Percentiles rank a stretch among this genome's conserved stretches.
Conservation (phyloP, 495 filamentous ascomycete genomes). For the Tuber aestivum region DNA sequence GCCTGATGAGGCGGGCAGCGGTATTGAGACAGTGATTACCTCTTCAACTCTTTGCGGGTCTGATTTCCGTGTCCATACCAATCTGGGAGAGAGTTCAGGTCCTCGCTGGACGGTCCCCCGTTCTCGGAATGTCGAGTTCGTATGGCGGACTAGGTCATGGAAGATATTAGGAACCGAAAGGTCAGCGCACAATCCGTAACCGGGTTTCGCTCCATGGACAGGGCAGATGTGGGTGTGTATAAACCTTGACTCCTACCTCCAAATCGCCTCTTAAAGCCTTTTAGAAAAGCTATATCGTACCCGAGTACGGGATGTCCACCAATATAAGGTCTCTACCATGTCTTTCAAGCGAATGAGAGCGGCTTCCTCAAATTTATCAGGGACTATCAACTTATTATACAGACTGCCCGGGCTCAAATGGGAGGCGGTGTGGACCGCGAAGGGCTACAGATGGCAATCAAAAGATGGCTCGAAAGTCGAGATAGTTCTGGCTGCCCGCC, state of each 20-base stretch:
- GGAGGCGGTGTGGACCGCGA: constrained; percentile 11
- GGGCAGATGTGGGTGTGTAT: constrained; percentile 49
- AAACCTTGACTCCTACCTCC: not conserved
- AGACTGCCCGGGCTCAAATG: constrained; percentile 34
- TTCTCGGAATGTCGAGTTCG: constrained; percentile 32
- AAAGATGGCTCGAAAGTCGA: constrained; percentile 18
- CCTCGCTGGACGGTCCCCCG: too few species aligned
- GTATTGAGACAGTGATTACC: too few species aligned
- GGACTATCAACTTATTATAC: constrained; percentile 44
- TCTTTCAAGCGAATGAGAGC: constrained; percentile 47
- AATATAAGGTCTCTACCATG: constrained; percentile 11
- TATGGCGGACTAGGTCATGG: constrained; percentile 44
- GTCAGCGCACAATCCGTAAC: constrained; percentile 16
- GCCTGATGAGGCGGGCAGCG: too few species aligned
- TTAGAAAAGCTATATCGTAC: constrained; percentile 50
- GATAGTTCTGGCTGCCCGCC: constrained; percentile 26
- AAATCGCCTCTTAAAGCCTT: constrained; percentile 9
- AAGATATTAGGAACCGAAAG: constrained; percentile 36
- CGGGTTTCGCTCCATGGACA: constrained; percentile 45
- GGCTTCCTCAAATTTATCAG: constrained; percentile 42
- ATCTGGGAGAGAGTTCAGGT: too few species aligned
- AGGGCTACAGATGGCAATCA: not conserved
- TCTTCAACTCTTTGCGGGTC: too few species aligned
- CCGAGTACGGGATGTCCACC: constrained; percentile 42
- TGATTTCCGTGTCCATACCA: too few species aligned